phyloP scores from a whole-genome alignment of 768 basidiomycete genomes.

The Psilocybe subaeruginosa region DNA sequence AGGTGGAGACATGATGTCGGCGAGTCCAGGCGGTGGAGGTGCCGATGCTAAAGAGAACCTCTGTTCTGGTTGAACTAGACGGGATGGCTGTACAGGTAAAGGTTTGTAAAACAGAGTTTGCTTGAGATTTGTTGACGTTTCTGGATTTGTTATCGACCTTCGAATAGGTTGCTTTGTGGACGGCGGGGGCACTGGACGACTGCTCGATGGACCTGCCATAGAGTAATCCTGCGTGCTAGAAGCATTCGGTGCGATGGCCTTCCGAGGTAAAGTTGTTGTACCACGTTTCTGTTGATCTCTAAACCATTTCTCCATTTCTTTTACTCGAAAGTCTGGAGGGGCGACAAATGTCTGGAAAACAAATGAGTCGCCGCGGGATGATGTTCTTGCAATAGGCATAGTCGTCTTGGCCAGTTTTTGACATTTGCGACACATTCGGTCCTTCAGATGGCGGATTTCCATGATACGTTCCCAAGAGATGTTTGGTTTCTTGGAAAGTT shows the following conservation, averaged over 20 bases:
- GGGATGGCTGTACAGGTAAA: constrained; percentile 22
- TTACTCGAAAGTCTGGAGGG: constrained; percentile 71
- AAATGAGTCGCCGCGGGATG: constrained; percentile 38
- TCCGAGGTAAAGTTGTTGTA: constrained; percentile 26
- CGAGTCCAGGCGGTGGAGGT: constrained; percentile 21
- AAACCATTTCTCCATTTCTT: constrained; percentile 83
- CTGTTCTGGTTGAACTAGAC: constrained; percentile 26
- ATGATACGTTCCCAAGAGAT: constrained; percentile 72
- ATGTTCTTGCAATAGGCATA: constrained; percentile 36
- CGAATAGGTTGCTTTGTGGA: constrained; percentile 23
- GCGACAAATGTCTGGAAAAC: constrained; percentile 71
- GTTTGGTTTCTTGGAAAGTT: constrained; percentile 57
- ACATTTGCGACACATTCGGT: constrained; percentile 82
- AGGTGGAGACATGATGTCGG: constrained; percentile 37
- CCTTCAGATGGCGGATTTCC: constrained; percentile 78
- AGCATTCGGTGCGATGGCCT: constrained; percentile 24
- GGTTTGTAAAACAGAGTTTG: constrained; percentile 21
- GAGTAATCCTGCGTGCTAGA: constrained; percentile 18
- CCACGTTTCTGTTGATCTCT: constrained; percentile 53
- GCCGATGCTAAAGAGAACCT: constrained; percentile 18
- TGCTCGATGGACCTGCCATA: constrained; percentile 16
- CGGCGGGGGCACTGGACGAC: constrained; percentile 15
- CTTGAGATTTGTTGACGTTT: constrained; percentile 17
- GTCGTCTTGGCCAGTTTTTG: constrained; percentile 57
- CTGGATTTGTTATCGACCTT: constrained; percentile 29